Percentiles rank a stretch among this genome's conserved stretches.
Conservation (phyloP, 805 yeast species). For the Kuraishia capsulata region DNA sequence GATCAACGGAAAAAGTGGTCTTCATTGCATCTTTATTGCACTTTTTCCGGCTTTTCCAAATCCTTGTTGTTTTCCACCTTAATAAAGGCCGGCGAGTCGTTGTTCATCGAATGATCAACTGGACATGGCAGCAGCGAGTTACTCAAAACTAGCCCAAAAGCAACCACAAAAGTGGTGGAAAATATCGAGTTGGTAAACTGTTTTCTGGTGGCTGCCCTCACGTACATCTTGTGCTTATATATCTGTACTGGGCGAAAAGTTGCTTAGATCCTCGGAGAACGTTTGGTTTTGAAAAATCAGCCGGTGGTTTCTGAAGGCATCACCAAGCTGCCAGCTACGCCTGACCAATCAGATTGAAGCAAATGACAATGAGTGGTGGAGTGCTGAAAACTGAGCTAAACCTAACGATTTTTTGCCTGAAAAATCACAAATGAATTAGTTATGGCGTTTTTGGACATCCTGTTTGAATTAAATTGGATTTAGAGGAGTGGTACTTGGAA, state of each 20-base stretch:
- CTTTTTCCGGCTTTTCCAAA: background rate
- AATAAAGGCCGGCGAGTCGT: constrained; percentile 13
- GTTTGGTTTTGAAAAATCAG: background rate
- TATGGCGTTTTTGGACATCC: background rate
- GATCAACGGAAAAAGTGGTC: too few relatives aligned
- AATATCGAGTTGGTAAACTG: constrained; percentile 56
- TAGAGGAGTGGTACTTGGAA: background rate
- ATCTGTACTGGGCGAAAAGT: background rate
- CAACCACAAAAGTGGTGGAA: constrained; percentile 66
- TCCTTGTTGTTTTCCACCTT: background rate
- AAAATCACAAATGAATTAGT: too few relatives aligned
- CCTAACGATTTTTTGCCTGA: too few relatives aligned
- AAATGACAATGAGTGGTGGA: too few relatives aligned
- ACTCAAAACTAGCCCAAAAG: constrained; percentile 38
- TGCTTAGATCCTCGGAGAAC: background rate
- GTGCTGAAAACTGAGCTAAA: too few relatives aligned
- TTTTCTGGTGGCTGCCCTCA: constrained; percentile 49
- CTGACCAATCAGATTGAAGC: too few relatives aligned
- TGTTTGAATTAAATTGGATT: background rate
- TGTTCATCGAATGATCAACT: constrained; percentile 33
- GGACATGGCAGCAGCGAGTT: constrained; percentile 29
- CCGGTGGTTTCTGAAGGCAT: too few relatives aligned
- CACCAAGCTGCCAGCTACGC: too few relatives aligned
- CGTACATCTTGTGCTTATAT: constrained; percentile 32
- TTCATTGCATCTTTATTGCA: too few relatives aligned